phyloP scores from a whole-genome alignment of 2,329 filamentous ascomycete genomes.

The Phialocephala sp. region DNA sequence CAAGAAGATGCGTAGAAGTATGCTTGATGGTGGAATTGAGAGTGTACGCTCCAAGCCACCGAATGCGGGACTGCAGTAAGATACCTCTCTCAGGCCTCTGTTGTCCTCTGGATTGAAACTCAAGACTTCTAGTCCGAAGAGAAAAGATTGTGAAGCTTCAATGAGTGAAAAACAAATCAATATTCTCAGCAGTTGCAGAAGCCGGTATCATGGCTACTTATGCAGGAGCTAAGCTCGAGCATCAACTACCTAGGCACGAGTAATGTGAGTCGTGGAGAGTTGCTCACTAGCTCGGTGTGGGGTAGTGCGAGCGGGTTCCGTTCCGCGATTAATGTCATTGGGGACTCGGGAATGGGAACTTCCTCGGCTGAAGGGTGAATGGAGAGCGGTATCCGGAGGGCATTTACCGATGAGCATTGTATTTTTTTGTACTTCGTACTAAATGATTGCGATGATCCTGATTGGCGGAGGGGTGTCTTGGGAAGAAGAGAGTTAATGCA shows the following conservation, averaged over 20 bases:
- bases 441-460: not conserved
- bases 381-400: not conserved
- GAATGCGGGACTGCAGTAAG: not conserved
- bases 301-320: not conserved
- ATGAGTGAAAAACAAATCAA: not conserved
- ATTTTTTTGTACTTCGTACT: no score
- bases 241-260: no score
- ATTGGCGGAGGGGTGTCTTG: not conserved
- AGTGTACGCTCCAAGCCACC: not conserved
- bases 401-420: no score
- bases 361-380: slow-evolving; percentile 5
- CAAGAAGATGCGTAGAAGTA: not conserved
- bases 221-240: not conserved
- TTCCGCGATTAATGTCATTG: not conserved
- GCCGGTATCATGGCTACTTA: not conserved
- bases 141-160: not conserved
- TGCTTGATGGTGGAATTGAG: not conserved
- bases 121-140: not conserved
- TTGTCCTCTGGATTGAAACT: no score
- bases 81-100: not conserved
- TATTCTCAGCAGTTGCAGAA: not conserved
- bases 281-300: slow-evolving; percentile 4
- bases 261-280: not conserved
- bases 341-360: not conserved
- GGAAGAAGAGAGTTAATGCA: slow-evolving; percentile 9